A percentile compares a stretch with the other conserved stretches of the same genome.
Evolutionary conservation across 2,329 filamentous ascomycete genomes (phyloP).

Genomic region (Pseudocercospora ulei): DNA sequence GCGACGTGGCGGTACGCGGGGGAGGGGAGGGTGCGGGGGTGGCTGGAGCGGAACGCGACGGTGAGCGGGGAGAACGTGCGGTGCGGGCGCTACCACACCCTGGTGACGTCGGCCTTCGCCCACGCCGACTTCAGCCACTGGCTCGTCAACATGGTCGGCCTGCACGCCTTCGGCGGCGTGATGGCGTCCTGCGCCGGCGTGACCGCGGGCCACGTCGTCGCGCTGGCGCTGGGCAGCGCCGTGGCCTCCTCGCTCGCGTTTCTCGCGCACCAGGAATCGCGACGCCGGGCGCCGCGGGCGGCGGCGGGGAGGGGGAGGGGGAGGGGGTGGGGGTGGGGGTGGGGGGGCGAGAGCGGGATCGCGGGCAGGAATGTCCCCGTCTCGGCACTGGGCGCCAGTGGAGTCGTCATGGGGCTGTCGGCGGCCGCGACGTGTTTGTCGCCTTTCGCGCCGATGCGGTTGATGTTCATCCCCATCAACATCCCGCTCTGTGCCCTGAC

Average conservation of each 20-base stretch:
- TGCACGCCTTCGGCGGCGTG: slow-evolving; percentile 35
- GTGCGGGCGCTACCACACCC: slow-evolving; percentile 34
- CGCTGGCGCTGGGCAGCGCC: slow-evolving; percentile 26
- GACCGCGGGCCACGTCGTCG: slow-evolving; percentile 21
- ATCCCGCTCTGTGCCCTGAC: slow-evolving; percentile 37
- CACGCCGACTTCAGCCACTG: slow-evolving; percentile 36
- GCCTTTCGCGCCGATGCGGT: slow-evolving; percentile 31
- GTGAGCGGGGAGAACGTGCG: slow-evolving; percentile 28
- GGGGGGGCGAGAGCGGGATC: too few relatives aligned
- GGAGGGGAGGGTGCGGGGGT: slow-evolving; percentile 20
- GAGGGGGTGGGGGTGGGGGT: too few relatives aligned
- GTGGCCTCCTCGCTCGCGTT: slow-evolving; percentile 23
- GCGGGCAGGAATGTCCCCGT: neutral
- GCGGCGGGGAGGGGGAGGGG: too few relatives aligned
- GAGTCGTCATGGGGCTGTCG: slow-evolving; percentile 37
- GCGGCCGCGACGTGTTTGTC: slow-evolving; percentile 36
- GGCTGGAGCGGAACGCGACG: slow-evolving; percentile 30
- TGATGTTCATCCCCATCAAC: slow-evolving; percentile 36
- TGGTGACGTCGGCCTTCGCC: slow-evolving; percentile 37
- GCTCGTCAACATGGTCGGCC: slow-evolving; percentile 37
- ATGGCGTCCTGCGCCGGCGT: slow-evolving; percentile 32
- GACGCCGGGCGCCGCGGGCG: neutral
- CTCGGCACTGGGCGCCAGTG: slow-evolving; percentile 36
- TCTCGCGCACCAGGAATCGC: slow-evolving; percentile 23
- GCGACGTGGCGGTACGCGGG: slow-evolving; percentile 34